These are phyloP conservation scores for Pseudotulostoma volvatum DNA, from an alignment of 495 filamentous ascomycete genomes.

Conservation along the genomic window DNA sequence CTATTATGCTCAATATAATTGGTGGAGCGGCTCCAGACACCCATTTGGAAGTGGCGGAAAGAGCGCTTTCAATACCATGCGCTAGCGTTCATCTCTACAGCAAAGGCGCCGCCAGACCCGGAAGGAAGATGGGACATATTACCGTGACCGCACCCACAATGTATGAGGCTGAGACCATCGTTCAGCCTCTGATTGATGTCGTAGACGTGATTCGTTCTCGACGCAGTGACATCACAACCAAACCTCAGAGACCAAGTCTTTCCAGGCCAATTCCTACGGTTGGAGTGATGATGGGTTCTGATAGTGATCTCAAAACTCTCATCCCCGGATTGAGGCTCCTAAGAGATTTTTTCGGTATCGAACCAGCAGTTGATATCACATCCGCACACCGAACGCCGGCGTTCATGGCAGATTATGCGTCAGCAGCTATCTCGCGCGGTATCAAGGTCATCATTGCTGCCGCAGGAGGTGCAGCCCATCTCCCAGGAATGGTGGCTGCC, in stretches of 20 bases:
- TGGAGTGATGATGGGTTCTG: slow-evolving; percentile 86
- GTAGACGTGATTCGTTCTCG: slow-evolving; percentile 49
- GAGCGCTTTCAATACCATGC: slow-evolving; percentile 43
- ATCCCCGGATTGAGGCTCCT: slow-evolving; percentile 63
- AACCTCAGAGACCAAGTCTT: slow-evolving; percentile 10
- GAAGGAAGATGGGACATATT: slow-evolving; percentile 90
- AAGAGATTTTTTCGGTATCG: slow-evolving; percentile 50
- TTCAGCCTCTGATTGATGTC: slow-evolving; percentile 46
- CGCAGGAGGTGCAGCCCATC: slow-evolving; percentile 79
- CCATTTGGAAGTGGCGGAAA: slow-evolving; percentile 48
- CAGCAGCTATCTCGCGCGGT: slow-evolving; percentile 45
- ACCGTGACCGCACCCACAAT: slow-evolving; percentile 58
- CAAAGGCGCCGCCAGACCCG: slow-evolving; percentile 67
- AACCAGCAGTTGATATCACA: slow-evolving; percentile 66
- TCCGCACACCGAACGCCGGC: slow-evolving; percentile 86
- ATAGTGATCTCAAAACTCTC: slow-evolving; percentile 75
- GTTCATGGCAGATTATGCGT: slow-evolving; percentile 64
- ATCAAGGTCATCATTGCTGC: slow-evolving; percentile 90
- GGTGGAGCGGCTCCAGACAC: slow-evolving; percentile 55
- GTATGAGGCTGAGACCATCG: slow-evolving; percentile 51
- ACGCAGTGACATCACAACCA: slow-evolving; percentile 32
- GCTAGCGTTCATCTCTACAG: slow-evolving; percentile 77
- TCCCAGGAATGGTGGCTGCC: slow-evolving; percentile 83
- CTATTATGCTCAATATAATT: slow-evolving; percentile 96
- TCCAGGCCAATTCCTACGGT: slow-evolving; percentile 42